Conservation (phyloP, 305 asterid genomes). For the Rubia peregrina region DNA sequence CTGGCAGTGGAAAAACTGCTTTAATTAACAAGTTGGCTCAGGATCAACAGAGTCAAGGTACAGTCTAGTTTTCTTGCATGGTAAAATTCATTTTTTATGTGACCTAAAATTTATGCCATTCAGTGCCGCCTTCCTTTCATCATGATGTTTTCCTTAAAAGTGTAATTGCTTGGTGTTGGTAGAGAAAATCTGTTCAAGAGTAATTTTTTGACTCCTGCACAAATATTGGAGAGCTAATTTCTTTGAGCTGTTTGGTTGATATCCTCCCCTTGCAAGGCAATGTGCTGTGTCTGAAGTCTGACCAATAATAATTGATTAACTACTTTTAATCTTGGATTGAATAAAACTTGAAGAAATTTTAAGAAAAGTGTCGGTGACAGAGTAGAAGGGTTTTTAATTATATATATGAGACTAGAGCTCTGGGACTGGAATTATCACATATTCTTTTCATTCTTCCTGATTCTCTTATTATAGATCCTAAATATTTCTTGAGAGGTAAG, state of each 20-base stretch:
- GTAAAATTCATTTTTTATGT: not conserved
- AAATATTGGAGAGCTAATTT: not conserved
- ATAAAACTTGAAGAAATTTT: not conserved
- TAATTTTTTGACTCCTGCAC: not conserved
- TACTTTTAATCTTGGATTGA: not conserved
- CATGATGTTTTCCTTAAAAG: not conserved
- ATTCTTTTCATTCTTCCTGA: not conserved
- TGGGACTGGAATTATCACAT: not conserved
- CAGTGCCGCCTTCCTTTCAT: not conserved
- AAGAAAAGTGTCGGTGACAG: not conserved
- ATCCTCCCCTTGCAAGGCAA: not conserved
- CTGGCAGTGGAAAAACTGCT: conserved; percentile 92
- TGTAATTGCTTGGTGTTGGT: not conserved
- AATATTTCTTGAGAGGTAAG: not conserved
- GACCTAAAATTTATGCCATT: not conserved
- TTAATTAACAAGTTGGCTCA: conserved; percentile 59
- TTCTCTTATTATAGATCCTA: not conserved
- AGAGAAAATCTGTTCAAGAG: not conserved
- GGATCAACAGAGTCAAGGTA: conserved; percentile 60
- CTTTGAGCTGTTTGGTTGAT: not conserved
- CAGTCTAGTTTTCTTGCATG: conserved; percentile 1
- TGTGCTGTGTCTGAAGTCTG: not conserved
- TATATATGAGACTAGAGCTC: not conserved
- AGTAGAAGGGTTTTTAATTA: not conserved
- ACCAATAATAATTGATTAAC: too few species aligned